These are phyloP conservation scores for Diutina sp. DNA, from an alignment of 1,139 yeast genomes.

Conservation along the genomic window DNA sequence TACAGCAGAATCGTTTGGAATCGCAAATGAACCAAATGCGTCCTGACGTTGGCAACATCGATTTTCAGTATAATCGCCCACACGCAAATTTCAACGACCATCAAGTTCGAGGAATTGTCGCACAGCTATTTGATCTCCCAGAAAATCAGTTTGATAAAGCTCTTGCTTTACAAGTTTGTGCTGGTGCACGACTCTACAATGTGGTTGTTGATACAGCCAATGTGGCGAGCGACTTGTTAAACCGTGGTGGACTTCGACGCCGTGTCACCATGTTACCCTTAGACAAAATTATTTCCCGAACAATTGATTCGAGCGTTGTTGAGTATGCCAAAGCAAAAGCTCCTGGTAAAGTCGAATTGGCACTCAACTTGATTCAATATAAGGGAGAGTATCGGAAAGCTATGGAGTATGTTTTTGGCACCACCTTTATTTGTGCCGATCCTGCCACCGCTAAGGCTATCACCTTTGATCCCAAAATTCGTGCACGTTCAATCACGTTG, in stretches of 20 bases:
- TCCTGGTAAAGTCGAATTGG: constrained; percentile 81
- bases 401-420: constrained; percentile 87
- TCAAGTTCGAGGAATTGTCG: constrained; percentile 80
- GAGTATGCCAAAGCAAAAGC: constrained; percentile 55
- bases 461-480: constrained; percentile 73
- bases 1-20: constrained; percentile 25
- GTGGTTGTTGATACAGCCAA: constrained; percentile 84
- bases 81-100: constrained; percentile 42
- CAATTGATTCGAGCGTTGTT: constrained; percentile 29
- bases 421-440: constrained; percentile 73
- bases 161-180: constrained; percentile 83
- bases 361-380: constrained; percentile 66
- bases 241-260: constrained; percentile 63
- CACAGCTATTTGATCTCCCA: constrained; percentile 62
- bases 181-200: constrained; percentile 83
- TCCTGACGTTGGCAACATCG: constrained; percentile 60
- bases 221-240: constrained; percentile 72
- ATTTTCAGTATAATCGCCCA: constrained; percentile 63
- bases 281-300: constrained; percentile 62
- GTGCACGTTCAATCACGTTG: constrained; percentile 77
- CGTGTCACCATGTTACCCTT: constrained; percentile 89
- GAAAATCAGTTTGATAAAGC: constrained; percentile 51
- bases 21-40: constrained; percentile 44
- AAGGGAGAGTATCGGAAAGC: constrained; percentile 63
- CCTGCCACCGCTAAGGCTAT: constrained; percentile 80